Percentiles rank a stretch among this genome's conserved stretches.
Conservation (phyloP, 805 yeast species). For the Huiozyma naganishii region DNA sequence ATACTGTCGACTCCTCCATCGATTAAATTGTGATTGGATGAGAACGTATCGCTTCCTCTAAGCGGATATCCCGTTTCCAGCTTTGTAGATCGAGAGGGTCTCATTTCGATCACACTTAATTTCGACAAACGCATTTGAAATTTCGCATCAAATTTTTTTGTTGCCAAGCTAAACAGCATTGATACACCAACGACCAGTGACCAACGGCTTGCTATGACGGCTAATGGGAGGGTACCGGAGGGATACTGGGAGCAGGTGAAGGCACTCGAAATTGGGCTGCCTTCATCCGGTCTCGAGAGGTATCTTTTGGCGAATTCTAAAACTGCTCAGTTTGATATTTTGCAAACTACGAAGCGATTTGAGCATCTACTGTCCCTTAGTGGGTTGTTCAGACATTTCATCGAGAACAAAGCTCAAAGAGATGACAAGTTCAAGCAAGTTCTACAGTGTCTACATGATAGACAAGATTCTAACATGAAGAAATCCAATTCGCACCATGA, state of each 20-base stretch:
- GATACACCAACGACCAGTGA: too few relatives aligned
- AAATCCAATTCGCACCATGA: constrained; percentile 3
- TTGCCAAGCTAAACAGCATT: too few relatives aligned
- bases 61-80: too few relatives aligned
- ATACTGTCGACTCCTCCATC: constrained; percentile 13
- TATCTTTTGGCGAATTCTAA: constrained; percentile 20
- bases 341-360: constrained; percentile 56
- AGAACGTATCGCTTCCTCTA: too few relatives aligned
- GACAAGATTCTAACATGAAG: constrained; percentile 1
- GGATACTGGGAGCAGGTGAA: too few relatives aligned
- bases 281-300: not conserved
- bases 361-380: constrained; percentile 57
- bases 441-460: constrained; percentile 30
- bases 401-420: constrained; percentile 50
- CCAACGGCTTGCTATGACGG: too few relatives aligned
- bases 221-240: too few relatives aligned
- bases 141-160: too few relatives aligned
- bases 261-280: not conserved
- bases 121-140: too few relatives aligned
- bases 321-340: constrained; percentile 35
- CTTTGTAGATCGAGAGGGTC: too few relatives aligned
- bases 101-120: too few relatives aligned
- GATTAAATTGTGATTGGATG: not conserved
- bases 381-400: constrained; percentile 56
- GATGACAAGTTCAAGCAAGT: constrained; percentile 49